A percentile compares a stretch with the other conserved stretches of the same genome.
Conservation (phyloP, 1,284 basidiomycete species). For the Inonotus obliquus region DNA sequence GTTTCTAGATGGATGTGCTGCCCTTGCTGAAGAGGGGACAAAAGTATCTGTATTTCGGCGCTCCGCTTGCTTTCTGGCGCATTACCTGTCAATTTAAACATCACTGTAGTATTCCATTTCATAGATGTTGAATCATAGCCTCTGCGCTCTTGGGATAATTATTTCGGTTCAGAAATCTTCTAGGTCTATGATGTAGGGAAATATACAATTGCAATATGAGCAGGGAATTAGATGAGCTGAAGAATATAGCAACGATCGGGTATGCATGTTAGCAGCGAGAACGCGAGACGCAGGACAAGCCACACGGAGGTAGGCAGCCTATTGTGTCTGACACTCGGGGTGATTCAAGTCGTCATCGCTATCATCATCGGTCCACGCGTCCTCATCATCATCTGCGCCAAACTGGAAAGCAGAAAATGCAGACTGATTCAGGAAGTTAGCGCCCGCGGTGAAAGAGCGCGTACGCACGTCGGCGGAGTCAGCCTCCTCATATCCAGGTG, state of each 20-base stretch:
- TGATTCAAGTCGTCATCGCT: slow-evolving; percentile 57
- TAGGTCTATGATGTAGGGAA: slow-evolving; percentile 1
- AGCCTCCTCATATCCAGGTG: slow-evolving; percentile 67
- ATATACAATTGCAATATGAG: slow-evolving; percentile 3
- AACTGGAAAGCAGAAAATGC: slow-evolving; percentile 55
- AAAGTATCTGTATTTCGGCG: neutral
- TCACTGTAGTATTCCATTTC: neutral
- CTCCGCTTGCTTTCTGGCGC: neutral
- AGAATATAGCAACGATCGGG: neutral
- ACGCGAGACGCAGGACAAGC: neutral
- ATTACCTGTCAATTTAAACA: neutral
- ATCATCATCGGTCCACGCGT: slow-evolving; percentile 54
- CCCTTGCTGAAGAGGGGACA: neutral
- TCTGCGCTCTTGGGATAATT: neutral
- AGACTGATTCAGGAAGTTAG: slow-evolving; percentile 68
- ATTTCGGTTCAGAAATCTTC: neutral
- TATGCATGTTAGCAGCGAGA: neutral
- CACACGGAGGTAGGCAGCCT: slow-evolving; percentile 19
- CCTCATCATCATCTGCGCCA: slow-evolving; percentile 42
- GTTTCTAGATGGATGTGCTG: slow-evolving; percentile 33
- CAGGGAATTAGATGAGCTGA: neutral
- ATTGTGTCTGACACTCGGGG: slow-evolving; percentile 67
- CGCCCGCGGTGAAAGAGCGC: slow-evolving; percentile 61
- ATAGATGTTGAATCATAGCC: neutral
- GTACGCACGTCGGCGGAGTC: slow-evolving; percentile 77